Percentiles rank a stretch among this genome's conserved stretches.
Conservation (phyloP, 352 stramenopile genomes). For the Phytophthora colocasiae region DNA sequence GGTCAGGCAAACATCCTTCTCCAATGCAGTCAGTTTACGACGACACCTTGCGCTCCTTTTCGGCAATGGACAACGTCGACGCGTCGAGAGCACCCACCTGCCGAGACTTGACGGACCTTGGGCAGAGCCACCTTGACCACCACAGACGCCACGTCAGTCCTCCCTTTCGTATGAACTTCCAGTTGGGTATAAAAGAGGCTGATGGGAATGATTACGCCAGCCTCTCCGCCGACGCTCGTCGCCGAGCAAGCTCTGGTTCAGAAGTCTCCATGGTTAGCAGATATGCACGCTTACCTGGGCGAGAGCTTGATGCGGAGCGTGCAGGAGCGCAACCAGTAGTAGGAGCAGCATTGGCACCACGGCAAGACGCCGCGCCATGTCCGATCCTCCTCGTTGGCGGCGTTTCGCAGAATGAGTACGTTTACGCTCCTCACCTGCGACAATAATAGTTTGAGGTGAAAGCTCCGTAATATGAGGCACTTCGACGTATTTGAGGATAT, state of each 20-base stretch:
- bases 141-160: conserved; percentile 30
- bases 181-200: conserved; percentile 19
- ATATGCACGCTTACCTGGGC: conserved; percentile 18
- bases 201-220: conserved; percentile 9
- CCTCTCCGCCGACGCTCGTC: background rate
- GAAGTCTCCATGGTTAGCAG: no score
- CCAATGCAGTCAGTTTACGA: conserved; percentile 1
- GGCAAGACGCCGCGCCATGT: conserved; percentile 11
- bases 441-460: conserved; percentile 23
- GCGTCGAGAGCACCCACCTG: conserved; percentile 23
- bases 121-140: conserved; percentile 32
- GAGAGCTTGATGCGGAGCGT: background rate
- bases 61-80: conserved; percentile 3
- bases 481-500: background rate
- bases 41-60: conserved; percentile 17
- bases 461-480: conserved; percentile 17
- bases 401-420: conserved; percentile 19
- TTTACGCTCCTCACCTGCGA: conserved; percentile 18
- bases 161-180: conserved; percentile 5
- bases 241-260: background rate
- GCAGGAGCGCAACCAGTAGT: conserved; percentile 5
- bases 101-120: conserved; percentile 21
- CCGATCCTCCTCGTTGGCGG: conserved; percentile 4
- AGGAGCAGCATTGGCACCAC: conserved; percentile 14
- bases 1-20: conserved; percentile 51